These are phyloP conservation scores for Lentinus brumalis DNA, from an alignment of 768 basidiomycete species.

Conservation along the genomic window DNA sequence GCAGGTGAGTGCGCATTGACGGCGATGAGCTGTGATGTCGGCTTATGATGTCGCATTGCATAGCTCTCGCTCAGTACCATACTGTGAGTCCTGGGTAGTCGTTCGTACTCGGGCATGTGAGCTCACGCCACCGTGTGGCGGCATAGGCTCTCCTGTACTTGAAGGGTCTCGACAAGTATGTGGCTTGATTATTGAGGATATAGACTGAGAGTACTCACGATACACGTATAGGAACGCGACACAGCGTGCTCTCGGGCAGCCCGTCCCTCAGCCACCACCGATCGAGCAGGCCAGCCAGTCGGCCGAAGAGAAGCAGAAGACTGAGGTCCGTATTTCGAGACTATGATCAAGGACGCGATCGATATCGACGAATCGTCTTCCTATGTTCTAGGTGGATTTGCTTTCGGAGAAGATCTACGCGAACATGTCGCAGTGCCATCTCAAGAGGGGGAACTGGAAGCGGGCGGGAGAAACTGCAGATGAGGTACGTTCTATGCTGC, in stretches of 20 bases:
- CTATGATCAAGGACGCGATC: background rate
- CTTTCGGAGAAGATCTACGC: slow-evolving; percentile 82
- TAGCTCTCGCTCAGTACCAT: slow-evolving; percentile 73
- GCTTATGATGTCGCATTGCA: background rate
- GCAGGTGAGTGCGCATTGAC: slow-evolving; percentile 28
- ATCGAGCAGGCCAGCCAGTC: slow-evolving; percentile 16
- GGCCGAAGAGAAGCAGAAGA: slow-evolving; percentile 52
- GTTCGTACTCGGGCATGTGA: background rate
- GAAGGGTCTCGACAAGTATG: slow-evolving; percentile 77
- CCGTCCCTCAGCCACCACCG: slow-evolving; percentile 11
- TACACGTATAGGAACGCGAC: slow-evolving; percentile 21
- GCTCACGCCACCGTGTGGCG: slow-evolving; percentile 3
- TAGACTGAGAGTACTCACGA: background rate
- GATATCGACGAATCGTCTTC: background rate
- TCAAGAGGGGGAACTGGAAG: slow-evolving; percentile 80
- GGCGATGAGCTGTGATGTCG: background rate
- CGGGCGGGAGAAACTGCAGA: slow-evolving; percentile 81
- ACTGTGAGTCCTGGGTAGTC: slow-evolving; percentile 45
- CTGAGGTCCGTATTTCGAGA: slow-evolving; percentile 51
- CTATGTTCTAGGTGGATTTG: slow-evolving; percentile 57
- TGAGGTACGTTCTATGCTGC: slow-evolving; percentile 46
- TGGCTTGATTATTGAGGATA: background rate
- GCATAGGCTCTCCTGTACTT: slow-evolving; percentile 66
- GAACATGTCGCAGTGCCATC: slow-evolving; percentile 83
- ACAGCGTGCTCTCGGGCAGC: slow-evolving; percentile 21